These are phyloP conservation scores for Termitomyces titanicus DNA, from an alignment of 768 basidiomycete species.

Conservation along the genomic window DNA sequence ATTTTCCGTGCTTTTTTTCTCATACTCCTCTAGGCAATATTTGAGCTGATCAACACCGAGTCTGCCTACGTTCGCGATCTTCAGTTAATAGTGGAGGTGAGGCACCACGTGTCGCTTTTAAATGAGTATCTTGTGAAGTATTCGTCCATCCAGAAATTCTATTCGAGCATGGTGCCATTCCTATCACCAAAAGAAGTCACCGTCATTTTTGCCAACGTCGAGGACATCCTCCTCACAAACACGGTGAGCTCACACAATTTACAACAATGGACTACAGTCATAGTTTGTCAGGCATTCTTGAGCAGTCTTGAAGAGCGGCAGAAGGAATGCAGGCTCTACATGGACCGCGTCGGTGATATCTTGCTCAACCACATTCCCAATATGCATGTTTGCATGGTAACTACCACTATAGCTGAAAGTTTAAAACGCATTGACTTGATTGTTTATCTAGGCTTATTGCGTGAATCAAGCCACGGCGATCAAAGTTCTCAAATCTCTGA, in stretches of 20 bases:
- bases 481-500: constrained; percentile 69
- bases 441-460: constrained; percentile 72
- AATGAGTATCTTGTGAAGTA: constrained; percentile 1
- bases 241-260: constrained; percentile 51
- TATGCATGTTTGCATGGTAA: constrained; percentile 78
- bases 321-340: constrained; percentile 85
- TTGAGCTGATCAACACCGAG: constrained; percentile 93
- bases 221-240: constrained; percentile 87
- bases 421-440: neutral
- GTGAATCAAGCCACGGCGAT: constrained; percentile 82
- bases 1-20: neutral
- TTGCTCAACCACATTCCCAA: constrained; percentile 69
- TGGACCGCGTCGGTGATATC: constrained; percentile 87
- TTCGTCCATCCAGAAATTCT: constrained; percentile 68
- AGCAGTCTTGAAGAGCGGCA: constrained; percentile 91
- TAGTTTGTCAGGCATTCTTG: constrained; percentile 58
- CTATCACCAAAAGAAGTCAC: constrained; percentile 75
- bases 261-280: neutral
- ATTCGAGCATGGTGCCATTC: constrained; percentile 68
- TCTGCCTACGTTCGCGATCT: constrained; percentile 86
- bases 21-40: constrained; percentile 60
- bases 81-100: constrained; percentile 87
- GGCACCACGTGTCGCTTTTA: constrained; percentile 7
- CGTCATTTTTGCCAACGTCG: constrained; percentile 89
- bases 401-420: constrained; percentile 12